phyloP scores from a whole-genome alignment of 345 rosid genomes.

The Citrus australasica region DNA sequence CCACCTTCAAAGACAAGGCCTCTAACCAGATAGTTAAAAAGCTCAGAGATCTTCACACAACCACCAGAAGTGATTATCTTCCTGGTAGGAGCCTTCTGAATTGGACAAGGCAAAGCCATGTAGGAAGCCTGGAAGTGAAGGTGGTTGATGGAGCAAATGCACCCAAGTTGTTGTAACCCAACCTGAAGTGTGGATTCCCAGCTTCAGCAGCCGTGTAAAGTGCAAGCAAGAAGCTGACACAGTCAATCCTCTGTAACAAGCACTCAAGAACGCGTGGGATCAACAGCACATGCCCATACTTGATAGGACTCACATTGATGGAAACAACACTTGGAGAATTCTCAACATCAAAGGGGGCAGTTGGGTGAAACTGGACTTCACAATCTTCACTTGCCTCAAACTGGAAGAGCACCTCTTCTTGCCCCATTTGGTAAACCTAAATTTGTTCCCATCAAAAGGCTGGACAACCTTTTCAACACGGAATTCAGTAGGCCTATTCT shows the following conservation, averaged over 20 bases:
- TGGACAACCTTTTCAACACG: slow-evolving; percentile 49
- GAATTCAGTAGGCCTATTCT: slow-evolving; percentile 98
- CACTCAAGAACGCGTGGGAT: slow-evolving; percentile 81
- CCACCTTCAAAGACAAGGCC: slow-evolving; percentile 87
- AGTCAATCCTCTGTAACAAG: slow-evolving; percentile 93
- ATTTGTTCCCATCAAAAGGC: slow-evolving; percentile 52
- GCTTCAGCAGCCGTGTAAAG: slow-evolving; percentile 73
- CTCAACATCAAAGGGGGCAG: slow-evolving; percentile 57
- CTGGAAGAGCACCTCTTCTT: slow-evolving; percentile 95
- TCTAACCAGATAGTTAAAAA: slow-evolving; percentile 71
- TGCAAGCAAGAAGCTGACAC: slow-evolving; percentile 76
- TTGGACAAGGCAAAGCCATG: slow-evolving; percentile 68
- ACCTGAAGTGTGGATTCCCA: slow-evolving; percentile 69
- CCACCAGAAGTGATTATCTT: slow-evolving; percentile 38
- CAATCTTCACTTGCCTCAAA: slow-evolving; percentile 76
- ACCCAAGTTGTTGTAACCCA: slow-evolving; percentile 95
- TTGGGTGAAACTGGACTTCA: slow-evolving; percentile 53
- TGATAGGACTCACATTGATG: slow-evolving; percentile 95
- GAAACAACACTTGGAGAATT: slow-evolving; percentile 83
- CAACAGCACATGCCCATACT: slow-evolving; percentile 91
- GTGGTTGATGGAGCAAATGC: slow-evolving; percentile 61
- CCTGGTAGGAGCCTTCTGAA: slow-evolving; percentile 75
- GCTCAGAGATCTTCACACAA: slow-evolving; percentile 65
- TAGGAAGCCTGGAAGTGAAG: slow-evolving; percentile 99
- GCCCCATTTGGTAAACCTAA: slow-evolving; percentile 93